Base-by-base conservation (phyloP, 352 stramenopile species). In the Globisporangium solare region DNA sequence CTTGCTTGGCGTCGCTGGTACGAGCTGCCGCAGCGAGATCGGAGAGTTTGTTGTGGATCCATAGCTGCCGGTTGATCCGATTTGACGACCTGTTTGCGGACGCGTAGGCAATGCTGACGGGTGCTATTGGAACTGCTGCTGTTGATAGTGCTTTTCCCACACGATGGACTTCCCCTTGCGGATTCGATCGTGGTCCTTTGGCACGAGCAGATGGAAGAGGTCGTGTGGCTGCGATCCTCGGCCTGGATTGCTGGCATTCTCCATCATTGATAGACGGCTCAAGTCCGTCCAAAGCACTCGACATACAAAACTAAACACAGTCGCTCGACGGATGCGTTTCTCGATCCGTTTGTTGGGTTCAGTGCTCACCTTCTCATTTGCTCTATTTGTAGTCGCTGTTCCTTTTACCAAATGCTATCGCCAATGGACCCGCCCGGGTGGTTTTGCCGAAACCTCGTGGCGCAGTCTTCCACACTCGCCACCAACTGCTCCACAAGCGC, bases 341-440 rank as follows among this genome's bases (percentile, higher is more conserved):
- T 35, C 27, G 27, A 35, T 35, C 2, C 10, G 24, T 35, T 8
- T 35, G 27, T 35, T 35, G n/a, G n/a, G n/a, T 35, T 35, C 27
- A 35, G 27, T 35, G 6, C 27, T 35, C 27, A 35, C 27, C 27
- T 35, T 35, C n/a, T 35, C 27, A 37, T 47, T 47, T 45, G 13
- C 20, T 47, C 21, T 47, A 60, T 60, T 53, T n/a, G n/a, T 20
- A 47, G 47, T 2, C n/a, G 27, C 4, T 45, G 27, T 5, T 27
- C 7, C n/a, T n/a, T n/a, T 21, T 37, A 45, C 51, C 22, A 51
- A 32, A 54, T 52, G 5, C 51, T 24, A 10, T 39, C 54, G 21
- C 83, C 84, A 42, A 94, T 89, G 17, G 78, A 62, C n/a, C 84
- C 84, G 3, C 74, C 82, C 22, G 84, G 84, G 45, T 94, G 84